Evolutionary conservation across 2,329 filamentous ascomycete genomes (phyloP), one percentile per base, ranked within the genome.

Genomic region (Penicillium sclerotiorum): DNA sequence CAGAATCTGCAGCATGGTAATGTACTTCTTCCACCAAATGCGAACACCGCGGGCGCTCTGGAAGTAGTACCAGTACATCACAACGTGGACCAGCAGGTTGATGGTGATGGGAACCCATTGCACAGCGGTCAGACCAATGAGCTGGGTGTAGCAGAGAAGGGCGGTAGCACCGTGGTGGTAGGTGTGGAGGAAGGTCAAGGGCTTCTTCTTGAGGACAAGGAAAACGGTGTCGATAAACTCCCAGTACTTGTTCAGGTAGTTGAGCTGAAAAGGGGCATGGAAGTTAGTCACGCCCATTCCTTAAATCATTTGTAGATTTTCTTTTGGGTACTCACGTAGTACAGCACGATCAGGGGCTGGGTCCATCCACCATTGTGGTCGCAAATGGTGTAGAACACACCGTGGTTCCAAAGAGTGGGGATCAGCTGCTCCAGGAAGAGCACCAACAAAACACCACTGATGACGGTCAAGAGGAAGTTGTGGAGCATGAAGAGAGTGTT

Each of bases 1-100:
- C 66, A 89, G 85, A 74, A 97, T 97, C 77, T 97, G 93, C 69
- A 96, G 88, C 69, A 92, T 89, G 64, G 93, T 97, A 71, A 97
- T 95, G 88, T 93, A 97, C 78, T 96, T 90, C 88, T 97, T 97
- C 93, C 93, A 97, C 92, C 92, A 96, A 77, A 96, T 94, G 67
- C 87, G 87, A 74, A 97, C 85, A 62, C 94, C 94, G 63, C 93
- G 91, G 47, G 93, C 92, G 69, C 90, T 93, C 82, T 97, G 93
- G 87, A 97, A 97, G 84, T 97, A 97, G 86, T 97, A 97, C 92
- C 92, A 96, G 87, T 97, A 97, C 93, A 97, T 97, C 71, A 96
- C 89, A 51, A 97, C 93, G 77, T 97, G 93, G 47, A 97, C 93
- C 57, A 84, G 85, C 68, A 97, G 78, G 82, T 97, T 97, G 64